Conservation (phyloP, 2,329 filamentous ascomycete species). For the Aspergillus flavus region DNA sequence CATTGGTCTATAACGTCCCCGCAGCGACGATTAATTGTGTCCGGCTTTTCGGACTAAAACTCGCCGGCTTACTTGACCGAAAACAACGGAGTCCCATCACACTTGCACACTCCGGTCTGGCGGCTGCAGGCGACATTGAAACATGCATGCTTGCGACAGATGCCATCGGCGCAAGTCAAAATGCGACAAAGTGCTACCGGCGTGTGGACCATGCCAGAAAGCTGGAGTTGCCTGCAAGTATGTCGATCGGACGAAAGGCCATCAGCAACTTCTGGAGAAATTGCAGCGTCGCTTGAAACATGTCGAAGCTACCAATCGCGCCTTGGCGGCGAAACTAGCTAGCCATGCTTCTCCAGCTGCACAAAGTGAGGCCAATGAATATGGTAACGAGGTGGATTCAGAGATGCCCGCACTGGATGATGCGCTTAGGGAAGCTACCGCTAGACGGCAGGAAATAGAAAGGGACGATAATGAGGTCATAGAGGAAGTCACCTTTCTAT, state of each 20-base stretch:
- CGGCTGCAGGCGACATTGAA: background rate
- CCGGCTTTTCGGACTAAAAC: background rate
- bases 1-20: background rate
- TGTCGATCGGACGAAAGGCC: background rate
- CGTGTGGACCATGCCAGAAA: background rate
- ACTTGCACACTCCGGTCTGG: background rate
- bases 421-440: background rate
- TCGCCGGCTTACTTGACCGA: background rate
- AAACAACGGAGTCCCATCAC: background rate
- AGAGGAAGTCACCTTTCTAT: background rate
- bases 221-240: background rate
- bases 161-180: background rate
- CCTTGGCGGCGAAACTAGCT: background rate
- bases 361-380: background rate
- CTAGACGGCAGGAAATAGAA: background rate
- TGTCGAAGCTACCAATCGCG: background rate
- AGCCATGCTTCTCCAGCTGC: background rate
- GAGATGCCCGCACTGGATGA: background rate
- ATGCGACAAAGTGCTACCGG: background rate
- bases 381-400: background rate
- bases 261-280: background rate
- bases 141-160: background rate
- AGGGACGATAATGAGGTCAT: background rate
- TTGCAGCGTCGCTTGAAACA: background rate
- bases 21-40: background rate